phyloP scores from a whole-genome alignment of 306 rosid species.

The Sphenostylis stenocarpa region DNA sequence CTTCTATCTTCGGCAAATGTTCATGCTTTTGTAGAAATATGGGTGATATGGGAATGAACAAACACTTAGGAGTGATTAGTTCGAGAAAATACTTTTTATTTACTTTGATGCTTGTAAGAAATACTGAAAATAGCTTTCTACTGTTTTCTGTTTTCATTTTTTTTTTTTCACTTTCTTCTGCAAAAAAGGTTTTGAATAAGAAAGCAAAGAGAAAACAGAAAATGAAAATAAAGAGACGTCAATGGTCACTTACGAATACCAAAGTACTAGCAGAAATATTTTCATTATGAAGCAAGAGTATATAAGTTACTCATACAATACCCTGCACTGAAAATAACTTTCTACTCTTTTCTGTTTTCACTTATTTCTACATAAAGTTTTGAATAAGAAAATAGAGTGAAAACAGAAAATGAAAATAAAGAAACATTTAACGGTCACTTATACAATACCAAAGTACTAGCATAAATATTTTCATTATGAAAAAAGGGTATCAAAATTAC shows the following conservation, averaged over 20 bases:
- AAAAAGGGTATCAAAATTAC: conserved; percentile 18
- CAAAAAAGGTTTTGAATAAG: background rate
- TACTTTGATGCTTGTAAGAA: background rate
- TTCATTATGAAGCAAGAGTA: conserved; percentile 9
- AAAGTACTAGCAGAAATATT: conserved; percentile 12
- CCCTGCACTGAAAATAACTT: background rate
- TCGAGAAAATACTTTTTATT: background rate
- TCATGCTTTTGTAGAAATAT: background rate
- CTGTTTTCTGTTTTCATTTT: background rate
- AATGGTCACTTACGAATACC: background rate
- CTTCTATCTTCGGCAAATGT: background rate
- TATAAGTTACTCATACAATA: conserved; percentile 11
- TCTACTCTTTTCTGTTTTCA: background rate
- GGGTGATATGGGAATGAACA: conserved; percentile 7
- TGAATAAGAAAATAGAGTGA: background rate
- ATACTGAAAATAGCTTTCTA: background rate
- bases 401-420: background rate
- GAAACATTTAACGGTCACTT: background rate
- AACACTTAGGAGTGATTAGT: background rate
- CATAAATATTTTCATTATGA: conserved; percentile 6
- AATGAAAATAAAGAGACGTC: background rate
- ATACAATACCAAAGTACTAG: background rate
- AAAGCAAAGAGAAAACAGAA: background rate
- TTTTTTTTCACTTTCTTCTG: background rate
- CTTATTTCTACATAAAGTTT: background rate